A percentile compares a stretch with the other conserved stretches of the same genome.
Evolutionary conservation across 768 basidiomycete species (phyloP).

Genomic region (Kwoniella sp.): DNA sequence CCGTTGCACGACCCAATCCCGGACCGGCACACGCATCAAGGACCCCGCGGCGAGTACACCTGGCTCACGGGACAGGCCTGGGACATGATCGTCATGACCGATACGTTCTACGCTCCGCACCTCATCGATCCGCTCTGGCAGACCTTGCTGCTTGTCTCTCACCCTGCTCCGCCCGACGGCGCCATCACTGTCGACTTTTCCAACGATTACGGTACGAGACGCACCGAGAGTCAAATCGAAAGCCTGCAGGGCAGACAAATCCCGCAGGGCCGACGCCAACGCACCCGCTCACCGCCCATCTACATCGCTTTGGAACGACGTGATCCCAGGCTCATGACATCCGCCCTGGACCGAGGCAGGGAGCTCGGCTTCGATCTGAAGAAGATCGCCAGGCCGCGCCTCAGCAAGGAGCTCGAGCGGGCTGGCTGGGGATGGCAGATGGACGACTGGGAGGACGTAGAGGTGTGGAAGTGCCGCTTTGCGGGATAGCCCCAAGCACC

Average conservation of each 20-base stretch:
- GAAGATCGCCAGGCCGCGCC: slow-evolving; percentile 59
- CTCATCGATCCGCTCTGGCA: slow-evolving; percentile 68
- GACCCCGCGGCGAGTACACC: too few species aligned
- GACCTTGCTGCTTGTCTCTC: slow-evolving; percentile 60
- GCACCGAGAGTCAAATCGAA: too few species aligned
- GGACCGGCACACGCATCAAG: too few species aligned
- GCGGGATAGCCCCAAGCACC: neutral
- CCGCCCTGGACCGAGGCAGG: slow-evolving; percentile 59
- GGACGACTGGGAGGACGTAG: slow-evolving; percentile 74
- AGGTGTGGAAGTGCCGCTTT: slow-evolving; percentile 62
- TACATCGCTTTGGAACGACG: slow-evolving; percentile 71
- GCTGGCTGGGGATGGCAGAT: slow-evolving; percentile 60
- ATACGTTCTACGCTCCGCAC: slow-evolving; percentile 67
- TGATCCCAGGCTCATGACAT: slow-evolving; percentile 64
- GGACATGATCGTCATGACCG: slow-evolving; percentile 74
- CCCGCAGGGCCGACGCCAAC: neutral
- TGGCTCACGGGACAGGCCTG: too few species aligned
- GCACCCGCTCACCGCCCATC: slow-evolving; percentile 55
- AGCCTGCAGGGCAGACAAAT: neutral
- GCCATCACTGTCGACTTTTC: neutral
- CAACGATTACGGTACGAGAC: too few species aligned
- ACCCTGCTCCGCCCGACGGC: neutral
- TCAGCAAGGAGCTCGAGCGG: slow-evolving; percentile 62
- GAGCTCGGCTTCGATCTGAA: slow-evolving; percentile 58
- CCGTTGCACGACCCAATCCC: too few species aligned